Percentiles rank a stretch among this genome's conserved stretches.
These are phyloP conservation scores for Plectosphaerella plurivora DNA, from an alignment of 2,329 filamentous ascomycete species.

Conservation along the genomic window DNA sequence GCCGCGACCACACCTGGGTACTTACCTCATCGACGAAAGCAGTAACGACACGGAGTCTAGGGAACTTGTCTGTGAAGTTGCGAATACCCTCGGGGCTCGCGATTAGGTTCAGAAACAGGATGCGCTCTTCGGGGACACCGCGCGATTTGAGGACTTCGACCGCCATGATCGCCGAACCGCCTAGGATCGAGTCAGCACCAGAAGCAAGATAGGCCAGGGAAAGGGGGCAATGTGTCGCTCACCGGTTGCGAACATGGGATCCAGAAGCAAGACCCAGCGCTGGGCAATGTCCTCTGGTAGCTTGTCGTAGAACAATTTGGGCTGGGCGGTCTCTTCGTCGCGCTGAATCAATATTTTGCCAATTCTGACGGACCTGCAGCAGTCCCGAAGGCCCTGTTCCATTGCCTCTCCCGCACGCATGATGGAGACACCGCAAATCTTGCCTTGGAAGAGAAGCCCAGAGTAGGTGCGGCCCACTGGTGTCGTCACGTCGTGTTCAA, in stretches of 20 bases:
- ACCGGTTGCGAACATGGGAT: slow-evolving; percentile 99
- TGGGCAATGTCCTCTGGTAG: slow-evolving; percentile 89
- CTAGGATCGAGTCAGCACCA: slow-evolving; percentile 36
- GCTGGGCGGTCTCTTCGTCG: slow-evolving; percentile 89
- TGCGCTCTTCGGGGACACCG: slow-evolving; percentile 91
- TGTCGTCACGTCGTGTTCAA: slow-evolving; percentile 84
- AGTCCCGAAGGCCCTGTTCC: slow-evolving; percentile 95
- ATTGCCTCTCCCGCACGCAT: slow-evolving; percentile 98
- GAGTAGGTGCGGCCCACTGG: slow-evolving; percentile 85
- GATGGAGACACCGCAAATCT: slow-evolving; percentile 97
- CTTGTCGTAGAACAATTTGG: slow-evolving; percentile 97
- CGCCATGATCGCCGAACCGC: slow-evolving; percentile 94
- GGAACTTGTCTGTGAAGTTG: slow-evolving; percentile 85
- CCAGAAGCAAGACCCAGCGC: slow-evolving; percentile 87
- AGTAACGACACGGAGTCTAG: slow-evolving; percentile 85
- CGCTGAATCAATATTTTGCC: slow-evolving; percentile 98
- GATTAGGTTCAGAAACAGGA: slow-evolving; percentile 94
- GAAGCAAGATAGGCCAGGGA: background rate
- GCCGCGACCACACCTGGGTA: slow-evolving; percentile 1
- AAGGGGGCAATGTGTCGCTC: slow-evolving; percentile 17
- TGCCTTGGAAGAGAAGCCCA: slow-evolving; percentile 92
- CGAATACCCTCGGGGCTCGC: slow-evolving; percentile 91
- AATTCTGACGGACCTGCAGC: slow-evolving; percentile 95
- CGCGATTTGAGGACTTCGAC: slow-evolving; percentile 87
- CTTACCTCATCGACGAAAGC: slow-evolving; percentile 83